Evolutionary conservation across 495 filamentous ascomycete genomes (phyloP).

Genomic region (Xylaria telfairii): DNA sequence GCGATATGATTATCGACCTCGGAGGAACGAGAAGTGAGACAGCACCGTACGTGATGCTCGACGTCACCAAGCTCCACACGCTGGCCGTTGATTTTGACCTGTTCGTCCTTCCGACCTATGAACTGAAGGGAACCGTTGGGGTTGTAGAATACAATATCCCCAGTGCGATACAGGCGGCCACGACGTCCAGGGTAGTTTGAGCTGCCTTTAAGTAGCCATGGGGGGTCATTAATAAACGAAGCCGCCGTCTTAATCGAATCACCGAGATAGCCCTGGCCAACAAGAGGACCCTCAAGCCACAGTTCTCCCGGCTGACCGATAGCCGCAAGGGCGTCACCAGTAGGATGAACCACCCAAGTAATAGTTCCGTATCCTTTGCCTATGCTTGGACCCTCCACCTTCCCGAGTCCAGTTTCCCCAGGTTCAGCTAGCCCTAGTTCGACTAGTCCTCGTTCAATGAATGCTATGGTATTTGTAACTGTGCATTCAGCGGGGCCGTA

Average conservation of each 20-base stretch:
- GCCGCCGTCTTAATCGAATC: conserved; percentile 31
- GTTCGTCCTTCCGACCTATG: conserved; percentile 50
- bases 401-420: no score
- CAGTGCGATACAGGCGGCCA: conserved; percentile 45
- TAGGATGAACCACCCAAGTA: conserved; percentile 38
- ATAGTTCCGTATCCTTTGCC: conserved; percentile 9
- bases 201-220: not conserved
- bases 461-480: no score
- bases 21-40: not conserved
- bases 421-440: no score
- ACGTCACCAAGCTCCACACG: conserved; percentile 55
- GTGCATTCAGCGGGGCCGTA: no score
- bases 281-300: conserved; percentile 34
- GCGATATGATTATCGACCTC: no score
- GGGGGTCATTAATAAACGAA: conserved; percentile 34
- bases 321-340: conserved; percentile 42
- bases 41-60: conserved; percentile 37
- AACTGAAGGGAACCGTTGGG: conserved; percentile 47
- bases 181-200: no score
- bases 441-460: not conserved
- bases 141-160: conserved; percentile 43
- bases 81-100: conserved; percentile 53
- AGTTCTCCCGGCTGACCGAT: conserved; percentile 38
- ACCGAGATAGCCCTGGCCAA: conserved; percentile 58
- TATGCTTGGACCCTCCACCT: not conserved